Base-by-base conservation (phyloP, 805 yeast genomes). In the Clavispora asparagi region DNA sequence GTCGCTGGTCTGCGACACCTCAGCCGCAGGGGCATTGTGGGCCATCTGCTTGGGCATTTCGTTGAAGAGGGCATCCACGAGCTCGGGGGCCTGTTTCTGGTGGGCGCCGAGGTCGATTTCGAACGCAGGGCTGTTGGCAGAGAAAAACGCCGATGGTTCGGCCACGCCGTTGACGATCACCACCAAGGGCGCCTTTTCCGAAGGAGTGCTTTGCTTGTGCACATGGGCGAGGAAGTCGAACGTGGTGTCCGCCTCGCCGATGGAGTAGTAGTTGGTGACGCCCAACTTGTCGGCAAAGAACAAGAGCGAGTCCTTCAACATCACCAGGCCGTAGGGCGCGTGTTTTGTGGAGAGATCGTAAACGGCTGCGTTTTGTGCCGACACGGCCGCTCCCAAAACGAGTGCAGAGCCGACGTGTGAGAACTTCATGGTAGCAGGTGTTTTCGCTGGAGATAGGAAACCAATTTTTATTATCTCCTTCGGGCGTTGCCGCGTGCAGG, bases 261-360 rank as follows among this genome's bases (percentile, higher is more conserved):
- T 47, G 29, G 60, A 55, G 51, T 67, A 70, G 48, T 60, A 59
- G 19, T 64, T 66, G 19, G 74, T 65, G 23, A 71, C 64, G 19
- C 67, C 77, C 43, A 74, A 65, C 46, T 65, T 68, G 52, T 76
- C 79, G 33, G 78, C 74, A 50, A 77, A 66, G 54, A 71, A 74
- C 45, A 69, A 57, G 29, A 67, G 57, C 2, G 78, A 72, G 42
- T 70, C 71, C 25, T 57, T 46, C 32, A 48, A 17, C n/a, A 41
- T 48, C 28, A 35, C 43, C 39, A 29, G 12, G 41, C 35, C 41
- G 31, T 39, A 25, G n/a, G 13, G 25, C 19, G 19, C 16, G 9
- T 39, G 32, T 4, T 41, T 30, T 12, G 44, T 44, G 2, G 54
- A 39, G 23, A 52, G 32, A 37, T 54, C 56, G 48, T 50, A 54